Conservation (phyloP, 2,329 filamentous ascomycete genomes). For the Aspergillus ochraceoroseus region DNA sequence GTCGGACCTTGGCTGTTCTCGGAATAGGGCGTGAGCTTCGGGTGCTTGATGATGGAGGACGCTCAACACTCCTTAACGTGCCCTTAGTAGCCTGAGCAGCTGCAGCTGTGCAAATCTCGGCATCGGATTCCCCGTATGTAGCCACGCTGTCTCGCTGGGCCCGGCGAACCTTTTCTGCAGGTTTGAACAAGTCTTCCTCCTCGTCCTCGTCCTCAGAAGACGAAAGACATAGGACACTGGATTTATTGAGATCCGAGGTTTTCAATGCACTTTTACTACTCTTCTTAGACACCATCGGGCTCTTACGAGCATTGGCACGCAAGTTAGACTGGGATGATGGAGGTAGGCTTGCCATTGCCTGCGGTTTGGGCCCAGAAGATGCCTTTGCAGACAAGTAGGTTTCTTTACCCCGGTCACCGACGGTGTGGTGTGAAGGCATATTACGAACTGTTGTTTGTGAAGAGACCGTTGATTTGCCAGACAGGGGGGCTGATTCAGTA, state of each 20-base stretch:
- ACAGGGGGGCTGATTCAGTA: slow-evolving; percentile 16
- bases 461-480: slow-evolving; percentile 7
- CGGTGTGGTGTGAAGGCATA: slow-evolving; percentile 24
- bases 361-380: slow-evolving; percentile 14
- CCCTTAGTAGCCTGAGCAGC: slow-evolving; percentile 34
- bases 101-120: slow-evolving; percentile 43
- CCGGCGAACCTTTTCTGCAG: slow-evolving; percentile 15
- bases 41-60: slow-evolving; percentile 26
- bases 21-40: slow-evolving; percentile 24
- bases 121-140: slow-evolving; percentile 39
- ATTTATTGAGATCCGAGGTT: slow-evolving; percentile 41
- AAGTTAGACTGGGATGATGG: slow-evolving; percentile 20
- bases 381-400: slow-evolving; percentile 25
- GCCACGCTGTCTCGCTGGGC: slow-evolving; percentile 38
- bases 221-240: slow-evolving; percentile 47
- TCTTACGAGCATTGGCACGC: slow-evolving; percentile 21
- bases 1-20: slow-evolving; percentile 18
- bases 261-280: slow-evolving; percentile 38
- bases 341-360: slow-evolving; percentile 17
- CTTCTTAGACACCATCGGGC: slow-evolving; percentile 31
- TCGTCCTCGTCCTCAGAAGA: slow-evolving; percentile 48
- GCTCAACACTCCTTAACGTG: slow-evolving; percentile 28
- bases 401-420: slow-evolving; percentile 25
- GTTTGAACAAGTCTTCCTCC: slow-evolving; percentile 25
- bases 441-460: slow-evolving; percentile 15